Percentiles rank a stretch among this genome's conserved stretches.
phyloP scores from a whole-genome alignment of 305 asterid species.

The Fraxinus floribunda region DNA sequence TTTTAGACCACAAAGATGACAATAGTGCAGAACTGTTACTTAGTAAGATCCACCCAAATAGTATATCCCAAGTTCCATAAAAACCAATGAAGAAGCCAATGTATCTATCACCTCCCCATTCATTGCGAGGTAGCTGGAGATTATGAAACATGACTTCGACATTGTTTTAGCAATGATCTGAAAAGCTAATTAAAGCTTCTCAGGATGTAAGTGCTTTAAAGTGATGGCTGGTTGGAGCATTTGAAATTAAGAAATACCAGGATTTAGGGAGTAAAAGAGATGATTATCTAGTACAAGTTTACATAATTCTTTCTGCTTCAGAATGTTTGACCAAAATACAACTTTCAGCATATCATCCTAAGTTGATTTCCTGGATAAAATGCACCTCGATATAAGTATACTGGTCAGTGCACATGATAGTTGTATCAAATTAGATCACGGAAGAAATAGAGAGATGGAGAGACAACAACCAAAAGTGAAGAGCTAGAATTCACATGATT shows the following conservation, averaged over 20 bases:
- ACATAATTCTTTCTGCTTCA: constrained; percentile 19
- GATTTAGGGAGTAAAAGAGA: not conserved
- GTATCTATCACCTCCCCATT: constrained; percentile 10
- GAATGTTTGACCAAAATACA: not conserved
- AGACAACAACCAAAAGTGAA: constrained; percentile 1
- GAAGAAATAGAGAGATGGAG: not conserved
- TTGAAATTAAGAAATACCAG: constrained; percentile 1
- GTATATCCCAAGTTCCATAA: constrained; percentile 5
- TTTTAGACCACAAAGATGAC: not conserved
- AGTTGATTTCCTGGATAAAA: not conserved
- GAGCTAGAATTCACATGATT: constrained; percentile 2
- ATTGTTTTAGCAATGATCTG: constrained; percentile 8
- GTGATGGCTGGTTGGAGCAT: constrained; percentile 11
- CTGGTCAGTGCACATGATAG: too few species aligned
- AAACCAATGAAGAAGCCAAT: not conserved
- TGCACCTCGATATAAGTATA: constrained; percentile 1
- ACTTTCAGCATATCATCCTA: not conserved
- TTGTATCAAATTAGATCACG: too few species aligned
- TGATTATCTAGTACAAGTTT: constrained; percentile 1
- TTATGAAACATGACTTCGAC: not conserved
- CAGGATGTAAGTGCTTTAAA: not conserved
- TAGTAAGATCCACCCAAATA: not conserved
- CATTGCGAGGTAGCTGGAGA: constrained; percentile 6
- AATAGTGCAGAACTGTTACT: not conserved
- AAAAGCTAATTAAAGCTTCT: constrained; percentile 13